Base-by-base conservation (phyloP, 208 protist genomes). In the Leishmania mexicana region DNA sequence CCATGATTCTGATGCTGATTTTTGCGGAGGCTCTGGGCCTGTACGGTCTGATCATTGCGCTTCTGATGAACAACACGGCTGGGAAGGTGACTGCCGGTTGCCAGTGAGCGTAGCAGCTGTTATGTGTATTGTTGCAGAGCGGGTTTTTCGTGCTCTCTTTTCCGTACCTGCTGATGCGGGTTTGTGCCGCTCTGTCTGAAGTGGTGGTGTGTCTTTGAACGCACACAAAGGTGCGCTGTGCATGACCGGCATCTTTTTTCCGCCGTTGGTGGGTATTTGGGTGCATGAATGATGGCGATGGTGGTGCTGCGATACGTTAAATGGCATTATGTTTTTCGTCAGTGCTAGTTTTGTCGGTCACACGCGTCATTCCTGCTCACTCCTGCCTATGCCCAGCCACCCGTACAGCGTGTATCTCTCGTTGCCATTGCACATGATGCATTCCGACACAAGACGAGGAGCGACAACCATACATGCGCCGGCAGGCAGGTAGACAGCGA, bases 41-140 rank as follows among this genome's bases (percentile, higher is more conserved):
- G 28, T 99, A 99, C 90, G 99, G 99, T 79, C 93, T 99, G 78
- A 99, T 99, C 89, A 99, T 99, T 75, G 98, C 97, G 79, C 92
- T 99, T 76, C 85, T 97, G 68, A 96, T 97, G 93, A 97, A 97
- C 89, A 96, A 95, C 86, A 96, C 90, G 10, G 93, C 94, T 40
- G 94, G 89, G 77, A 95, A 94, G 83, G 91, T 94, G 62, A 51
- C 57, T 80, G 57, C 2, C 1, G 75, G 75, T 17, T 79, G 75
- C 24, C 54, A 79, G 75, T 54, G 64, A n/a, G 51, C 47, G 31
- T 21, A 58, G 72, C 47, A 60, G 19, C 31, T 35, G n/a, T 28
- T 45, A 11, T n/a, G 49, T 19, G 72, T 42, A 62, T 11, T 35
- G 31, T 28, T 21, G 28, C 49, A 3, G 17, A 45, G 19, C 11